These are phyloP conservation scores for Kwoniella sp. DNA, from an alignment of 768 basidiomycete species.

Conservation along the genomic window DNA sequence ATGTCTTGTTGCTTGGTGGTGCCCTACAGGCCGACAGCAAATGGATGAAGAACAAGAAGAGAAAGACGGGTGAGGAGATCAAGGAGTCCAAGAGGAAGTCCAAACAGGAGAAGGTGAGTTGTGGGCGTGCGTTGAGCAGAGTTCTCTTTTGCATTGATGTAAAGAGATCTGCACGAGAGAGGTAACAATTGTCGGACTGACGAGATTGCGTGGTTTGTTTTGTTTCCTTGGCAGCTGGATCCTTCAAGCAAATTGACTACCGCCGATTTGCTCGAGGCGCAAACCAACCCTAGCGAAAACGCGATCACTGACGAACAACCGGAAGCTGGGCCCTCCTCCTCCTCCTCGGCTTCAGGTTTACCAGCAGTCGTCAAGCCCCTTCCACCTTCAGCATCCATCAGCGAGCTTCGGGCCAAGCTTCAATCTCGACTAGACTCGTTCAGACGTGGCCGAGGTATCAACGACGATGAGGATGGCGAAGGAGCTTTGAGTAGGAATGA, in stretches of 20 bases:
- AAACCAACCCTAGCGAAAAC: not conserved
- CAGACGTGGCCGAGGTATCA: constrained; percentile 32
- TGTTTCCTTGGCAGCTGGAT: constrained; percentile 67
- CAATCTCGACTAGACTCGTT: constrained; percentile 50
- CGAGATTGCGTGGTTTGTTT: not conserved
- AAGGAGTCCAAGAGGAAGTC: constrained; percentile 89
- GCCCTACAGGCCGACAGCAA: constrained; percentile 49
- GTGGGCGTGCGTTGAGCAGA: too few species aligned
- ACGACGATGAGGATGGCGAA: constrained; percentile 55
- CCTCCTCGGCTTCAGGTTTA: constrained; percentile 6
- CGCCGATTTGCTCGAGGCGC: constrained; percentile 62
- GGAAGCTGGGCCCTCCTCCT: constrained; percentile 14
- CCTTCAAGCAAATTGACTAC: constrained; percentile 82
- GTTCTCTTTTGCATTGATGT: too few species aligned
- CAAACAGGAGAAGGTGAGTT: constrained; percentile 74
- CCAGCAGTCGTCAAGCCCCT: constrained; percentile 35
- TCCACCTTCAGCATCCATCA: constrained; percentile 49
- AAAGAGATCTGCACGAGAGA: too few species aligned
- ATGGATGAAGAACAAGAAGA: constrained; percentile 73
- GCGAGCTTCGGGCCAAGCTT: constrained; percentile 45
- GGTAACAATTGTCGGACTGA: too few species aligned
- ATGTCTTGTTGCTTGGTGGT: too few species aligned
- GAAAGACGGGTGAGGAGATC: constrained; percentile 77
- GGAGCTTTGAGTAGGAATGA: constrained; percentile 66
- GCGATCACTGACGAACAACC: not conserved